Evolutionary conservation across 345 rosid species (phyloP).

Genomic region (Lumnitzera racemosa): DNA sequence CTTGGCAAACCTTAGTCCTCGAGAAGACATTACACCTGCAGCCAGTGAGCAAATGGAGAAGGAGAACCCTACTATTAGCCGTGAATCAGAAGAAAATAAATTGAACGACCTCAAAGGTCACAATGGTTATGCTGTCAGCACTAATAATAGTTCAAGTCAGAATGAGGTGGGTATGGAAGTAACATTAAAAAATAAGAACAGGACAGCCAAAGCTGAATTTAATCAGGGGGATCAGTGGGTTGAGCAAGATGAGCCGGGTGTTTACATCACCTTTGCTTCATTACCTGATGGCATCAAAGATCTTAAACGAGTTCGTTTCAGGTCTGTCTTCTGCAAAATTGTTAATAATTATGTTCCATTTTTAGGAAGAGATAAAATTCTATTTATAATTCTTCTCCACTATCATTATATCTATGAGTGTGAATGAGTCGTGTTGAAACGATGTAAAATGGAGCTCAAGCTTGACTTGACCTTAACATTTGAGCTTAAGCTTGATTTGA

Average conservation of each 20-base stretch:
- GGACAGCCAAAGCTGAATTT: slow-evolving; percentile 35
- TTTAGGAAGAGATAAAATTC: too few species aligned
- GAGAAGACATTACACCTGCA: slow-evolving; percentile 18
- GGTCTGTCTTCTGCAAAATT: slow-evolving; percentile 20
- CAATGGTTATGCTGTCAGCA: slow-evolving; percentile 28
- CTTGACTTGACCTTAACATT: too few species aligned
- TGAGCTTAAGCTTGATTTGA: too few species aligned
- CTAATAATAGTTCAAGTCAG: slow-evolving; percentile 22
- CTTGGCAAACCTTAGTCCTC: slow-evolving; percentile 26
- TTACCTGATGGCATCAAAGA: slow-evolving; percentile 64
- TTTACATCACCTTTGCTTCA: slow-evolving; percentile 57
- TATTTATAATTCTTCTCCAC: too few species aligned
- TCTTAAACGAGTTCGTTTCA: slow-evolving; percentile 79
- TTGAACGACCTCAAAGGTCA: slow-evolving; percentile 21
- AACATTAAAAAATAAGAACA: slow-evolving; percentile 27
- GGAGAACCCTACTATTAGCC: slow-evolving; percentile 18
- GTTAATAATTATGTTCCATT: too few species aligned
- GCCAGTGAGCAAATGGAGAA: slow-evolving; percentile 20
- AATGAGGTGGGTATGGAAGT: slow-evolving; percentile 35
- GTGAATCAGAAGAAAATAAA: slow-evolving; percentile 26
- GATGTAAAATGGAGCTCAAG: too few species aligned
- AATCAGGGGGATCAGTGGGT: slow-evolving; percentile 54
- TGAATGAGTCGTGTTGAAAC: too few species aligned
- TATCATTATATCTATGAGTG: too few species aligned
- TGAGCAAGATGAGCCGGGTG: slow-evolving; percentile 75